These are phyloP conservation scores for Toxoplasma gondii DNA, from an alignment of 169 alveolate genomes.

Conservation along the genomic window DNA sequence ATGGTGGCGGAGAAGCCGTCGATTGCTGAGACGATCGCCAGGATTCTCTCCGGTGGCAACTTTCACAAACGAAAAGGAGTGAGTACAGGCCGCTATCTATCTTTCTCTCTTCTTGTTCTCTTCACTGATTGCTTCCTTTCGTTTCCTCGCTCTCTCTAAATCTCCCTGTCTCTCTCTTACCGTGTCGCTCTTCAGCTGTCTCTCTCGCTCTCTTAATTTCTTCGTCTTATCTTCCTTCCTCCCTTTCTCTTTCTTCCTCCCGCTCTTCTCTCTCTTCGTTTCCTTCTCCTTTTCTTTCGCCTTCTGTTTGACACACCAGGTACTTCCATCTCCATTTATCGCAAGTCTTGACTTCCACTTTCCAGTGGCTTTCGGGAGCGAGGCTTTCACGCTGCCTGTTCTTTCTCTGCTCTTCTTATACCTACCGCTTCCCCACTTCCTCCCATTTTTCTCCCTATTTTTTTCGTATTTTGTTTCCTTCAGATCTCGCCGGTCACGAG, in stretches of 20 bases:
- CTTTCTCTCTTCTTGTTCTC: background rate
- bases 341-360: too few relatives aligned
- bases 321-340: too few relatives aligned
- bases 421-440: too few relatives aligned
- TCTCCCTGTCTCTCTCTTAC: too few relatives aligned
- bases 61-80: slow-evolving; percentile 79
- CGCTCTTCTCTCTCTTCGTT: background rate
- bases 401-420: background rate
- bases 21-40: slow-evolving; percentile 96
- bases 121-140: background rate
- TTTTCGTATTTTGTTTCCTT: background rate
- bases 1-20: slow-evolving; percentile 99
- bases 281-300: background rate
- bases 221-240: too few relatives aligned
- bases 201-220: too few relatives aligned
- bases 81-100: slow-evolving; percentile 30
- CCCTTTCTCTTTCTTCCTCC: too few relatives aligned
- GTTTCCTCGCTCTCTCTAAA: background rate
- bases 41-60: slow-evolving; percentile 86
- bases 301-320: too few relatives aligned
- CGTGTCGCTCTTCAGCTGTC: too few relatives aligned
- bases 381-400: too few relatives aligned
- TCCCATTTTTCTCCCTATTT: background rate
- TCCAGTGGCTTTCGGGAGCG: too few relatives aligned
- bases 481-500: slow-evolving; percentile 75